Evolutionary conservation across 2,329 filamentous ascomycete genomes (phyloP).

Genomic region (Botrytis medusae): DNA sequence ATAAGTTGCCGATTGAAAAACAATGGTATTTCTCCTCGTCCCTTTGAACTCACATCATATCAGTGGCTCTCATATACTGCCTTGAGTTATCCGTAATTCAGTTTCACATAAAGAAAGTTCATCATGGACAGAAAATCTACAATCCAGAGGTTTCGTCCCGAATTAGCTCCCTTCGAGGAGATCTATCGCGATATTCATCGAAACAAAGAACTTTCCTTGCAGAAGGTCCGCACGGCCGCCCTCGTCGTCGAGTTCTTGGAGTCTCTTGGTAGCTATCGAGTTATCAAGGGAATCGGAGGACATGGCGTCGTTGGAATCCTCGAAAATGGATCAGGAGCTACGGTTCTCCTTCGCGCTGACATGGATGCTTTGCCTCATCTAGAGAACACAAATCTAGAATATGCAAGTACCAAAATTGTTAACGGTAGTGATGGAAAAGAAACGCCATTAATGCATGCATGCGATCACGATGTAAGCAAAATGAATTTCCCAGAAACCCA

Average conservation of each 20-base stretch:
- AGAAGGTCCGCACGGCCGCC: conserved; percentile 53
- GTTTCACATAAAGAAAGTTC: neutral
- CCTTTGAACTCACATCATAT: neutral
- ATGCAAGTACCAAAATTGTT: conserved; percentile 48
- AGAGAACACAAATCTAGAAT: conserved; percentile 55
- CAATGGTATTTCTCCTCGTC: neutral
- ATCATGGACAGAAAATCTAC: neutral
- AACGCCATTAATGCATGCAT: conserved; percentile 66
- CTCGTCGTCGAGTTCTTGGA: conserved; percentile 44
- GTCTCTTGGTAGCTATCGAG: conserved; percentile 41
- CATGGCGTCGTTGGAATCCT: conserved; percentile 57
- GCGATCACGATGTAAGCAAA: conserved; percentile 54
- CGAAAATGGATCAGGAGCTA: conserved; percentile 54
- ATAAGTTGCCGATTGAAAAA: neutral
- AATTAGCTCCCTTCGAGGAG: conserved; percentile 46
- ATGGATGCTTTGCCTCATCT: conserved; percentile 60
- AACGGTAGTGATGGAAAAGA: conserved; percentile 47
- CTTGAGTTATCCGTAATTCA: neutral
- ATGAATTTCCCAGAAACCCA: no score
- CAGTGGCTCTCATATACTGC: neutral
- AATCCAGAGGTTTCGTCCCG: neutral
- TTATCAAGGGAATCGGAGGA: conserved; percentile 55
- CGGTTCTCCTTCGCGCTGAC: conserved; percentile 59
- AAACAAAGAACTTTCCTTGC: conserved; percentile 58
- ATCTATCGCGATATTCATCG: conserved; percentile 59